These are phyloP conservation scores for Musa beccarii DNA, from an alignment of 176 grass and related monocot genomes.

Conservation along the genomic window DNA sequence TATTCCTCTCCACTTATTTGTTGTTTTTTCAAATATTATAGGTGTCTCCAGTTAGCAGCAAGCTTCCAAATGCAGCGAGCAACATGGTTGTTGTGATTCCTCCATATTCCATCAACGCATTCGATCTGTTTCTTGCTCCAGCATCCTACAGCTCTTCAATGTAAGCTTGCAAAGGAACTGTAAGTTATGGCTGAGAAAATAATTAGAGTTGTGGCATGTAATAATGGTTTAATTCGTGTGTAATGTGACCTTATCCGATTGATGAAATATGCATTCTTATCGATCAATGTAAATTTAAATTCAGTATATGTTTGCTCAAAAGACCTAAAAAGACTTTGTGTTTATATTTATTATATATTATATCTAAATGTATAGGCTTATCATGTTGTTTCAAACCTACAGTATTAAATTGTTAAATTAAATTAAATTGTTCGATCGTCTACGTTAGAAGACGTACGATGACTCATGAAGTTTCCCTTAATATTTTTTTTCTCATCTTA, in stretches of 20 bases:
- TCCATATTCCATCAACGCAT: conserved; percentile 65
- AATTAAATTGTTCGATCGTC: no score
- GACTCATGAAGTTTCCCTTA: no score
- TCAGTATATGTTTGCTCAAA: no score
- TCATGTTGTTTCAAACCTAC: no score
- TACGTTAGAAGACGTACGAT: no score
- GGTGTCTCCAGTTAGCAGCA: conserved; percentile 47
- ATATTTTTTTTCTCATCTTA: no score
- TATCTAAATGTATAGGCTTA: no score
- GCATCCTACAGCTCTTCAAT: conserved; percentile 10
- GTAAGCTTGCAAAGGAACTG: background rate
- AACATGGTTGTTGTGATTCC: conserved; percentile 43
- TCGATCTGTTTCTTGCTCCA: conserved; percentile 51
- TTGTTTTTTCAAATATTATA: conserved; percentile 29
- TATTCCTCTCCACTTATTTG: background rate
- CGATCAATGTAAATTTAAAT: no score
- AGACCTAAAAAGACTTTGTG: no score
- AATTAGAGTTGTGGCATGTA: background rate
- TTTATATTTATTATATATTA: no score
- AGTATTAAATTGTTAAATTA: no score
- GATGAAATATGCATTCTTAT: background rate
- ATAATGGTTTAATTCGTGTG: background rate
- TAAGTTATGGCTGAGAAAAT: background rate
- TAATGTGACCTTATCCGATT: background rate
- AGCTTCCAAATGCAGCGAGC: conserved; percentile 46